Evolutionary conservation across 2,329 filamentous ascomycete genomes (phyloP).

Genomic region (Phialophora tarda): DNA sequence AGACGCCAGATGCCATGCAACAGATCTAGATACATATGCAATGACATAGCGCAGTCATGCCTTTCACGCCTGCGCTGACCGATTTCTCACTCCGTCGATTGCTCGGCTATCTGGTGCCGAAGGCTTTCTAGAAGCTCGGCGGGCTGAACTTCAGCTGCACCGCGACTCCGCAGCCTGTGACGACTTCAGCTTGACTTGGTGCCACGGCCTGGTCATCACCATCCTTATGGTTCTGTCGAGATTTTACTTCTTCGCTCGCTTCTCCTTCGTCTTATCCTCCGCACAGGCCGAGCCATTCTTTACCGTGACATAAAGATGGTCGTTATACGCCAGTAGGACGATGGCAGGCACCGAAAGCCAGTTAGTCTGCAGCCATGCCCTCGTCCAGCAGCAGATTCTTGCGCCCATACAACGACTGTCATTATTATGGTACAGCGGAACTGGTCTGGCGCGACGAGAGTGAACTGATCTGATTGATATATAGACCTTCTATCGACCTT

Average conservation of each 20-base stretch:
- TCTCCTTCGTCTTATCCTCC: not conserved
- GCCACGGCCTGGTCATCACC: not conserved
- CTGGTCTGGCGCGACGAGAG: slow-evolving; percentile 18
- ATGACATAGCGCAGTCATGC: not conserved
- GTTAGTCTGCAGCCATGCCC: slow-evolving; percentile 33
- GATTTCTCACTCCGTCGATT: not conserved
- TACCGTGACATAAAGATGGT: slow-evolving; percentile 14
- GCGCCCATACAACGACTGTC: slow-evolving; percentile 26
- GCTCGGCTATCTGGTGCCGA: slow-evolving; percentile 2
- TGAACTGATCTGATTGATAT: slow-evolving; percentile 24
- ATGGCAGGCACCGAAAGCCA: slow-evolving; percentile 35
- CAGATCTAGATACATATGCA: not conserved
- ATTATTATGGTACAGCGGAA: slow-evolving; percentile 34
- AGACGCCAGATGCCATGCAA: not conserved
- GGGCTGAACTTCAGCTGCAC: not conserved
- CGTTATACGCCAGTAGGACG: slow-evolving; percentile 18
- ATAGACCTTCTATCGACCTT: slow-evolving; percentile 47
- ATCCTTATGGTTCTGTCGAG: not conserved
- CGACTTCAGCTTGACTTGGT: not conserved
- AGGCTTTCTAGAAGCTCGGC: not conserved
- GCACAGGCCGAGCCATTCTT: not conserved
- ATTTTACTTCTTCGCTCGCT: not conserved
- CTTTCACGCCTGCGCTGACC: not conserved
- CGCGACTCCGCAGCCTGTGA: slow-evolving; percentile 9
- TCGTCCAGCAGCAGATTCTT: slow-evolving; percentile 30